Conservation (phyloP, 345 rosid species). For the Eutrema heterophyllum region DNA sequence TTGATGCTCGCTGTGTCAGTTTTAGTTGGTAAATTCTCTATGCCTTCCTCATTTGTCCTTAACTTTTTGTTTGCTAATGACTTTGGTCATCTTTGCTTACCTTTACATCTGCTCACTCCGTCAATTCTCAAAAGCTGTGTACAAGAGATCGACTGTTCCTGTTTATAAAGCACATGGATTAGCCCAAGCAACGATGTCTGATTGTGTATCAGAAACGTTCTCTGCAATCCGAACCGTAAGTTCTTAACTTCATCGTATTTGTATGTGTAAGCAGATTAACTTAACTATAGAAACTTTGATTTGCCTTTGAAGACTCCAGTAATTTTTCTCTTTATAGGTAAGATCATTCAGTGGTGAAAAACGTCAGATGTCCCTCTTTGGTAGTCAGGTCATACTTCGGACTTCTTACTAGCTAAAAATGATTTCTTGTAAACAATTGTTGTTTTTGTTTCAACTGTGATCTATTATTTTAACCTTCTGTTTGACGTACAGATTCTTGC, state of each 20-base stretch:
- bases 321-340: slow-evolving; percentile 46
- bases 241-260: slow-evolving; percentile 9
- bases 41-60: neutral
- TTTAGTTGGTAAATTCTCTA: slow-evolving; percentile 63
- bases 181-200: slow-evolving; percentile 91
- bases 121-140: slow-evolving; percentile 44
- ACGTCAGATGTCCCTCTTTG: slow-evolving; percentile 82
- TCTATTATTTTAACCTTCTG: slow-evolving; percentile 17
- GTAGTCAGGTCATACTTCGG: slow-evolving; percentile 54
- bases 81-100: slow-evolving; percentile 29
- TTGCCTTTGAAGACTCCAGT: slow-evolving; percentile 8
- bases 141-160: slow-evolving; percentile 84
- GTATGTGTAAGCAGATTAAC: neutral
- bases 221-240: slow-evolving; percentile 94
- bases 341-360: slow-evolving; percentile 98
- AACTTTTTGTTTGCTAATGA: neutral
- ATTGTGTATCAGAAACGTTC: slow-evolving; percentile 88
- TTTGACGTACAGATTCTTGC: slow-evolving; percentile 66
- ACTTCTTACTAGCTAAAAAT: slow-evolving; percentile 1
- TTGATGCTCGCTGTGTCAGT: slow-evolving; percentile 70
- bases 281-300: neutral
- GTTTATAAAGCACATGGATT: slow-evolving; percentile 81
- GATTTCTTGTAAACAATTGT: neutral
- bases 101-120: slow-evolving; percentile 15
- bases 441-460: neutral